Base-by-base conservation (phyloP, 768 basidiomycete genomes). In the Saitozyma podzolica region DNA sequence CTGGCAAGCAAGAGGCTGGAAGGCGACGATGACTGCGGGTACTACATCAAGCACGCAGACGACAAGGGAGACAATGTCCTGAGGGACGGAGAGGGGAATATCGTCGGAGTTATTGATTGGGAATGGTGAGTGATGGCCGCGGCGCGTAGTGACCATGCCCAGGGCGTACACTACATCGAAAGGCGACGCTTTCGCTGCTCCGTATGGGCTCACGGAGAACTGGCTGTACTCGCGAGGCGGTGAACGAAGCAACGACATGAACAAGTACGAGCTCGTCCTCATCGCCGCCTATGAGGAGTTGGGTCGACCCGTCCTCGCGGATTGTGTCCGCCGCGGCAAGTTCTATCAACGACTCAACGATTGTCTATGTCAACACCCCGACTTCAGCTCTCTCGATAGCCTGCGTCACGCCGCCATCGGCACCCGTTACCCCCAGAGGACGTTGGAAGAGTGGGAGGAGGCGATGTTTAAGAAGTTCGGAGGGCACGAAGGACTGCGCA, bases 91-190 rank as follows among this genome's bases (percentile, higher is more conserved):
- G 57, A 69, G 16, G 57, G 64, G 50, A 53, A 68, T 50, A 71
- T 76, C 54, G 52, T 63, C 5, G 66, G 69, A 14, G 65, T 78
- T 54, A 74, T 79, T 48, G 70, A 78, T 54, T 77, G 78, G 78
- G 78, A 79, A 52, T 68, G 61, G 63, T 64, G 42, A 58, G 63
- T 55, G n/a, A n/a, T n/a, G n/a, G n/a, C n/a, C n/a, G n/a, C n/a
- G n/a, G n/a, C n/a, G n/a, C n/a, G n/a, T n/a, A n/a, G n/a, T n/a
- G n/a, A n/a, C n/a, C n/a, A n/a, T n/a, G n/a, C n/a, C n/a, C n/a
- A 61, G 59, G 52, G 53, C 59, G 16, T 40, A 17, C 40, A 40
- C 40, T 10, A 29, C 29, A 8, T 40, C n/a, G 4, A 54, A 48
- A 19, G 11, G 11, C 19, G 59, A 61, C 8, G 59, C 59, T 5